Conservation (phyloP, 768 basidiomycete genomes). For the Sporobolomyces pararoseus region DNA sequence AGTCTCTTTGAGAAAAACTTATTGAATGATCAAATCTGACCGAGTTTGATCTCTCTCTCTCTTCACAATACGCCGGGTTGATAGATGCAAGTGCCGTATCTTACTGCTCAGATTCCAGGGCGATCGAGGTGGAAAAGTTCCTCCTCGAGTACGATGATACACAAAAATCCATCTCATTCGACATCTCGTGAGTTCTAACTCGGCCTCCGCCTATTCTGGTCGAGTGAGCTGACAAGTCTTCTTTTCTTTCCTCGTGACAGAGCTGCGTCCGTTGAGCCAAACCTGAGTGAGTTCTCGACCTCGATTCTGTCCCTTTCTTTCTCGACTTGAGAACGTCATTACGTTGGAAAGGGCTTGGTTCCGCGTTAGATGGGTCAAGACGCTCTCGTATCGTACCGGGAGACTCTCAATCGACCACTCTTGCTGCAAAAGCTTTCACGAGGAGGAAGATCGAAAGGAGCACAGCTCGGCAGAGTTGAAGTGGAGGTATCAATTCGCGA, state of each 20-base stretch:
- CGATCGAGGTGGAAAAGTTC: conserved; percentile 35
- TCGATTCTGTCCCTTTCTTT: neutral
- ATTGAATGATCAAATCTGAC: neutral
- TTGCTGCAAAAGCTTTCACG: too few relatives aligned
- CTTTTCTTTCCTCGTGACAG: conserved; percentile 69
- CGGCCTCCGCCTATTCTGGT: neutral
- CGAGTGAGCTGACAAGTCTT: conserved; percentile 44
- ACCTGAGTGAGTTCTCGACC: conserved; percentile 48
- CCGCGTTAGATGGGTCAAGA: too few relatives aligned
- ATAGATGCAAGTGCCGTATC: conserved; percentile 26
- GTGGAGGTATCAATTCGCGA: too few relatives aligned
- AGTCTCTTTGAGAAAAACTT: too few relatives aligned
- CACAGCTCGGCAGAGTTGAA: too few relatives aligned
- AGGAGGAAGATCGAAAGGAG: too few relatives aligned
- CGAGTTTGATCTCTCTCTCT: neutral
- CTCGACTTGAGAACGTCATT: too few relatives aligned
- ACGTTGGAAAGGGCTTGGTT: too few relatives aligned
- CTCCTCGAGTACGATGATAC: conserved; percentile 34
- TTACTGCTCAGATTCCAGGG: conserved; percentile 23
- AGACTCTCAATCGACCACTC: too few relatives aligned
- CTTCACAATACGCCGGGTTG: too few relatives aligned
- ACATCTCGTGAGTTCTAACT: conserved; percentile 17
- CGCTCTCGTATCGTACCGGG: too few relatives aligned
- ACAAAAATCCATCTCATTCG: conserved; percentile 11
- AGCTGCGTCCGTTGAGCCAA: conserved; percentile 67